Evolutionary conservation across 495 filamentous ascomycete species (phyloP).

Genomic region (Xanthoparmelia taractica): DNA sequence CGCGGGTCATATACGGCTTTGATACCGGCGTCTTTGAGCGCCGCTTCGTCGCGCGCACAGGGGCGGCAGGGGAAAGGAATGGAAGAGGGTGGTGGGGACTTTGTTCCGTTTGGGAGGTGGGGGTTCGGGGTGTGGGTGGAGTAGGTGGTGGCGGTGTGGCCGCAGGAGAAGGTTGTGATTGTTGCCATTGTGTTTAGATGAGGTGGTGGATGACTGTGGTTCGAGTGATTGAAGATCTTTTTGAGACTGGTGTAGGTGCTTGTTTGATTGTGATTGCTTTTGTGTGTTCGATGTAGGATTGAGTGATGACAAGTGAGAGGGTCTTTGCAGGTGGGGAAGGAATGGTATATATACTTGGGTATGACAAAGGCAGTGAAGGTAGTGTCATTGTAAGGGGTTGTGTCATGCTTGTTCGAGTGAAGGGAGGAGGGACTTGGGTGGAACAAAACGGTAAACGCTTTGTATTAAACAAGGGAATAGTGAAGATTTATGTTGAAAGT

Average conservation of each 20-base stretch:
- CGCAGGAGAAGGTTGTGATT: constrained; percentile 4
- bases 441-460: not conserved
- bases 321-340: constrained; percentile 2
- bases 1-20: not conserved
- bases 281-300: too few relatives aligned
- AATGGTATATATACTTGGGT: constrained; percentile 5
- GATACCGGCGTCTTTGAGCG: not conserved
- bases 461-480: not conserved
- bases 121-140: not conserved
- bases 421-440: not conserved
- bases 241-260: not conserved
- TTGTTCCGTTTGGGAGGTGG: not conserved
- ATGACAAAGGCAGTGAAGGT: not conserved
- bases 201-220: not conserved
- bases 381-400: not conserved
- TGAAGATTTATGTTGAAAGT: not conserved
- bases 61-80: constrained; percentile 16
- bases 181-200: not conserved
- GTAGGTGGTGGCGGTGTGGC: not conserved
- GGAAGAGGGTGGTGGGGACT: not conserved
- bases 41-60: constrained; percentile 9
- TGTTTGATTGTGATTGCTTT: not conserved
- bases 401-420: not conserved
- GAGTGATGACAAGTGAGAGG: not conserved
- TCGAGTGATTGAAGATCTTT: not conserved